A percentile compares a stretch with the other conserved stretches of the same genome.
Conservation (phyloP, 164 flowering plant genomes). For the Magnolia sinica region DNA sequence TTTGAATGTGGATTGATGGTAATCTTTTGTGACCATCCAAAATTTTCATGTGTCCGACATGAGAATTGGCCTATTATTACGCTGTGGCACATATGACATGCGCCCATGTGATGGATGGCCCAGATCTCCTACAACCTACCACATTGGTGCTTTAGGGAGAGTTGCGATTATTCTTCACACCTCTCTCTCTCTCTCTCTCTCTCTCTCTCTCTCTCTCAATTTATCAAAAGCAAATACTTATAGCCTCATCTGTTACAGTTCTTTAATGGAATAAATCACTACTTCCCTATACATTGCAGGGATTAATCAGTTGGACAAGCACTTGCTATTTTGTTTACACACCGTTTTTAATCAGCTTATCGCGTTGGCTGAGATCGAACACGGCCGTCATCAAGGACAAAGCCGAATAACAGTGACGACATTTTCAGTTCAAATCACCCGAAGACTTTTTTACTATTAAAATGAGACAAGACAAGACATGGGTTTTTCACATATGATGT, state of each 20-base stretch:
- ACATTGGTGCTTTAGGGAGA: too few species aligned
- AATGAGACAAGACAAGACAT: neutral
- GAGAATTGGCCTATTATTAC: too few species aligned
- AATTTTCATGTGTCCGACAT: too few species aligned
- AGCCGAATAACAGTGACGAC: neutral
- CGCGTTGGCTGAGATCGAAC: slow-evolving; percentile 65
- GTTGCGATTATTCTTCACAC: too few species aligned
- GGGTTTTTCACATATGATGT: neutral
- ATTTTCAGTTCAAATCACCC: neutral
- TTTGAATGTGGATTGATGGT: neutral
- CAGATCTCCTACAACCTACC: too few species aligned
- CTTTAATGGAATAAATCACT: neutral
- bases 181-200: too few species aligned
- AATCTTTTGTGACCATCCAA: too few species aligned
- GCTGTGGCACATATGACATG: too few species aligned
- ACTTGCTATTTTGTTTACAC: slow-evolving; percentile 88
- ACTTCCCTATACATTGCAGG: slow-evolving; percentile 36
- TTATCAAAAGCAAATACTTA: neutral
- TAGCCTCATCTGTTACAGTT: too few species aligned
- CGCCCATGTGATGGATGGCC: neutral
- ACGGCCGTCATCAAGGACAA: slow-evolving; percentile 12
- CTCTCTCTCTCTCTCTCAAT: too few species aligned
- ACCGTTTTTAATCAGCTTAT: slow-evolving; percentile 58
- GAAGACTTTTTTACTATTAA: too few species aligned
- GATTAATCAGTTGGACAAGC: slow-evolving; percentile 73